Base-by-base conservation (phyloP, 192 early-diverging fungal species). In the Globomyces pollinis-pini region DNA sequence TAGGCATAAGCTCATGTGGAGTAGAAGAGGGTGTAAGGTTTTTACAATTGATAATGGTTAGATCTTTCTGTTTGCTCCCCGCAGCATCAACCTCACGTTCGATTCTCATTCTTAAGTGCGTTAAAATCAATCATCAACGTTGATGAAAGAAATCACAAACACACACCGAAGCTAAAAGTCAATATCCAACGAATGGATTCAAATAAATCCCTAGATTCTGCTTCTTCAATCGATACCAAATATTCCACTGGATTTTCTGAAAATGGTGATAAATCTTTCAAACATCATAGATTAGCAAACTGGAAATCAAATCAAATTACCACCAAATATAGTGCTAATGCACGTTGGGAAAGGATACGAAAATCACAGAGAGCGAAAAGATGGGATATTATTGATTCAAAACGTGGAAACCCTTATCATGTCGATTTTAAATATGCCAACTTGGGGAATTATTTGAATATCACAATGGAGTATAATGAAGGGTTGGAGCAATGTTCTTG, bases 271-370 rank as follows among this genome's bases (percentile, higher is more conserved):
- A n/a, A n/a, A n/a, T n/a, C n/a, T n/a, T n/a, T n/a, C n/a, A n/a
- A n/a, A n/a, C n/a, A n/a, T n/a, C n/a, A n/a, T n/a, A n/a, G n/a
- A n/a, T n/a, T n/a, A n/a, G n/a, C 44, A 4, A 47, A 47, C 24
- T 47, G 44, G 44, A 47, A 47, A 4, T 47, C 23, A 26, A 47
- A 47, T 26, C 23, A 47, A 47, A 47, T 47, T 15, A 47, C 44
- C 6, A 28, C 23, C 28, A 47, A 47, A 47, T 47, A 47, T 26
- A 28, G 23, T 26, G 23, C 18, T 20, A 20, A 47, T 11, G 44
- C 44, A 3, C 23, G 28, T 28, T 15, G 23, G 15, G 23, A 26
- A 28, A 47, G 28, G 28, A 6, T 47, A 47, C 44, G 28, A 15
- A 3, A 26, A 47, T 28, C 28, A 26, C 44, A 47, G 44, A 47